Base-by-base conservation (phyloP, 164 flowering plant genomes). In the Berberis vulgaris region DNA sequence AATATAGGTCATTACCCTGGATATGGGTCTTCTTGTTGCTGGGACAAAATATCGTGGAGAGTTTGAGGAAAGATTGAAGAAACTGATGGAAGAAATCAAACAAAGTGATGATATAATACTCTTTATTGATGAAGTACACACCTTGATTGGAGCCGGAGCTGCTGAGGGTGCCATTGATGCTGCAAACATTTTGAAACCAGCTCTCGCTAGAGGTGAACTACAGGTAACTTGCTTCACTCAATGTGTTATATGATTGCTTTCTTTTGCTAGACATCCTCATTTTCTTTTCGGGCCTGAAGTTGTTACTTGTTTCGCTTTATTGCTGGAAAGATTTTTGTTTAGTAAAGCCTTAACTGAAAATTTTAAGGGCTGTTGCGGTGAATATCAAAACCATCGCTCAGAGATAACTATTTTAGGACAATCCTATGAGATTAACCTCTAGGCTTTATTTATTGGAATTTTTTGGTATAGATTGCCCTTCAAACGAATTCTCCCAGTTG, bases 111-210 rank as follows among this genome's bases (percentile, higher is more conserved):
- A 56, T 40, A 56, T 56, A 56, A 56, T 56, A 38, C 59, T 56
- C 39, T 56, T 56, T 41, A 56, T 56, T 56, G 59, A 56, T 56
- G 59, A 56, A 41, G 41, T 56, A 4, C 59, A 56, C 41, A 56
- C 59, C 7, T 56, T 56, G 11, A 56, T 56, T 6, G 59, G 59
- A 56, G 43, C 59, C 10, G 59, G 59, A 26, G 59, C 59, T 52
- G 54, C 54, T 9, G 54, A 52, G n/a, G 54, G 54, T 52, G 54
- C 54, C 11, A 52, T 52, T 52, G 81, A 70, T 56, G 67, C 59
- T 54, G 62, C 2, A 49, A 47, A 62, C 49, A 4, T 54, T 43
- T 56, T 0, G 76, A 45, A 2, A 50, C 58, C 4, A 49, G 59
- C 59, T 38, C 59, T 38, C 39, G 59, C 59, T 2, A 56, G 59